These are phyloP conservation scores for Exidia glandulosa DNA, from an alignment of 768 basidiomycete genomes.

Conservation along the genomic window DNA sequence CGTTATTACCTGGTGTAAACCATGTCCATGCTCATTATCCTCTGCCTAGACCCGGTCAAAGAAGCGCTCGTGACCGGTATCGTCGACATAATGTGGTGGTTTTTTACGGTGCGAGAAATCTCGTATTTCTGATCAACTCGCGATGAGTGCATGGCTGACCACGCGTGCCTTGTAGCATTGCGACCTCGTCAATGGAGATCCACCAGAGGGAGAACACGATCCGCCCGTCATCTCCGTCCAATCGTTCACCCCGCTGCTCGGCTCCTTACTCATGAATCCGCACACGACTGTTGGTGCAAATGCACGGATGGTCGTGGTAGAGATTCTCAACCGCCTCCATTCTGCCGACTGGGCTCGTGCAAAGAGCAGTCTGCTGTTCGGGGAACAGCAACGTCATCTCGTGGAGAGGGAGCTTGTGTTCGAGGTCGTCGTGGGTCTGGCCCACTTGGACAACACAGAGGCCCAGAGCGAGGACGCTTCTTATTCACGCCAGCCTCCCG, in stretches of 20 bases:
- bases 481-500: no score
- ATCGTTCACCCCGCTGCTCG: conserved; percentile 85
- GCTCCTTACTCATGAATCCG: conserved; percentile 73
- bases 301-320: conserved; percentile 66
- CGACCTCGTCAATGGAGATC: conserved; percentile 44
- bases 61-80: conserved; percentile 78
- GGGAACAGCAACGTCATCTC: conserved; percentile 42
- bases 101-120: conserved; percentile 35
- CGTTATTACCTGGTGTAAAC: conserved; percentile 12
- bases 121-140: not conserved
- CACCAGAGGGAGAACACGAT: conserved; percentile 18
- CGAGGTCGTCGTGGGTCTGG: conserved; percentile 86
- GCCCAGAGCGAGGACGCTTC: not conserved
- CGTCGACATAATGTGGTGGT: conserved; percentile 85
- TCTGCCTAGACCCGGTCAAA: conserved; percentile 53
- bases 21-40: not conserved
- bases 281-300: conserved; percentile 63
- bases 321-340: conserved; percentile 61
- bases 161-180: conserved; percentile 43
- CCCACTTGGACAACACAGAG: conserved; percentile 40
- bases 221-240: conserved; percentile 56
- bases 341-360: conserved; percentile 35
- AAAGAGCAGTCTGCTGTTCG: conserved; percentile 34
- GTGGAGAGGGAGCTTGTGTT: conserved; percentile 75
- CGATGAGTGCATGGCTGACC: not conserved